Evolutionary conservation across 2,329 filamentous ascomycete genomes (phyloP), one percentile per base, ranked within the genome.

Genomic region (Neofusicoccum cordaticola): DNA sequence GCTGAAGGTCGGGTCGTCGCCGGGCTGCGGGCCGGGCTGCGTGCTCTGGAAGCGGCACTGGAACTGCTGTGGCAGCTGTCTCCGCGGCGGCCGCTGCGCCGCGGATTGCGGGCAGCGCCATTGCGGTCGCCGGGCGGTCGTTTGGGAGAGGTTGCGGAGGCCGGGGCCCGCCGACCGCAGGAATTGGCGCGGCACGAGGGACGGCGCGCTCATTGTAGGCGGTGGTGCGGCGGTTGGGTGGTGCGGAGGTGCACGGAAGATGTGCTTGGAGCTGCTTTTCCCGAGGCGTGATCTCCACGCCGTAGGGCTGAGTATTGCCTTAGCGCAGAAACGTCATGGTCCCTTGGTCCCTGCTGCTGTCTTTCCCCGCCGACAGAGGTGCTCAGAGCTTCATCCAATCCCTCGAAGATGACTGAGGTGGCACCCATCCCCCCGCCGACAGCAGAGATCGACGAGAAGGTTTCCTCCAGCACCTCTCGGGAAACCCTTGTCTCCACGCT

Each of bases 1-100:
- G 66, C 87, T 84, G 81, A 96, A 97, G 74, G 84, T 84, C 1
- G 91, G 90, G 74, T 93, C 86, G 72, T 96, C 92, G 71, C 85
- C 89, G 37, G 86, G 84, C 68, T 85, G 84, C 41, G 77, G 75
- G 68, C 76, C 78, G 47, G 65, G 64, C 50, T 66, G 62, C 22
- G 48, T 37, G 53, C 42, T 42, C 58, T 57, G 41, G 57, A 57
- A 65, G 44, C 51, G 58, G 41, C 57, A 76, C 63, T 69, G 66
- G 47, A 60, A 52, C 31, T 48, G 27, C 27, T 31, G 27, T 44
- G 62, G 53, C 9, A 58, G 39, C 41, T 27, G 27, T 31, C n/a
- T 39, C 37, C 3, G 52, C 57, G 57, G 48, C n/a, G 11, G 41
- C 31, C 37, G 56, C 53, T 31, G 63, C 11, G 9, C 13, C 3